A percentile compares a stretch with the other conserved stretches of the same genome.
Evolutionary conservation across 352 stramenopile genomes (phyloP).

Genomic region (Phytophthora ohioensis): DNA sequence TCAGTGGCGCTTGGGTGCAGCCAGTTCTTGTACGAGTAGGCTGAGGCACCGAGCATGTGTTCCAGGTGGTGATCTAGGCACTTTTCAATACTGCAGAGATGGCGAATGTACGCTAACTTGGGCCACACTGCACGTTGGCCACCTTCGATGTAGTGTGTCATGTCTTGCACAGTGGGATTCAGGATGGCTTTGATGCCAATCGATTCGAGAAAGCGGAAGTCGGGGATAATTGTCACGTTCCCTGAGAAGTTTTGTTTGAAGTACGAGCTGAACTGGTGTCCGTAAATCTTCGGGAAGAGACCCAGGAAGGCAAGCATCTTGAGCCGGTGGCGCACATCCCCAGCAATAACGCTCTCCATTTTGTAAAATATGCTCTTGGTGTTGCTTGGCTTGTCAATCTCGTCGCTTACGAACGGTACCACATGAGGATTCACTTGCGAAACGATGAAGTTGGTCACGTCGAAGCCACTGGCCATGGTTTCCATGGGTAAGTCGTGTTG

Average conservation of each 20-base stretch:
- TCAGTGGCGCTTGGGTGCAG: constrained; percentile 39
- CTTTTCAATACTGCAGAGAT: constrained; percentile 94
- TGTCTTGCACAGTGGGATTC: constrained; percentile 83
- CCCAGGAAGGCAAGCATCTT: constrained; percentile 88
- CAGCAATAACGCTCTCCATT: constrained; percentile 88
- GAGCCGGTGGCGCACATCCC: constrained; percentile 62
- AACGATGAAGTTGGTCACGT: constrained; percentile 95
- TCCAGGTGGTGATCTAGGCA: constrained; percentile 54
- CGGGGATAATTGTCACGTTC: constrained; percentile 95
- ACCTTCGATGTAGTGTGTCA: constrained; percentile 78
- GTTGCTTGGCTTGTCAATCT: constrained; percentile 79
- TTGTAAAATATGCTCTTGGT: constrained; percentile 75
- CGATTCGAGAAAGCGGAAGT: constrained; percentile 87
- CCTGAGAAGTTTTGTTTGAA: constrained; percentile 97
- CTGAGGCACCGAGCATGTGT: constrained; percentile 34
- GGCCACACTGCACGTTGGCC: constrained; percentile 92
- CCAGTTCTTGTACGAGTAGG: constrained; percentile 57
- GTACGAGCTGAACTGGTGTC: constrained; percentile 79
- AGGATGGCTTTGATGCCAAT: constrained; percentile 87
- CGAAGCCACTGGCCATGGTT: constrained; percentile 94
- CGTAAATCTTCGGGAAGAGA: constrained; percentile 86
- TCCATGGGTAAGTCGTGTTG: constrained; percentile 94
- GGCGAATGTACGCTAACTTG: constrained; percentile 94
- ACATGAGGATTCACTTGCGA: constrained; percentile 92
- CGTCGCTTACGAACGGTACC: constrained; percentile 92